Evolutionary conservation across 2,329 filamentous ascomycete genomes (phyloP), one percentile per base, ranked within the genome.

Genomic region (Didymella segeticola): DNA sequence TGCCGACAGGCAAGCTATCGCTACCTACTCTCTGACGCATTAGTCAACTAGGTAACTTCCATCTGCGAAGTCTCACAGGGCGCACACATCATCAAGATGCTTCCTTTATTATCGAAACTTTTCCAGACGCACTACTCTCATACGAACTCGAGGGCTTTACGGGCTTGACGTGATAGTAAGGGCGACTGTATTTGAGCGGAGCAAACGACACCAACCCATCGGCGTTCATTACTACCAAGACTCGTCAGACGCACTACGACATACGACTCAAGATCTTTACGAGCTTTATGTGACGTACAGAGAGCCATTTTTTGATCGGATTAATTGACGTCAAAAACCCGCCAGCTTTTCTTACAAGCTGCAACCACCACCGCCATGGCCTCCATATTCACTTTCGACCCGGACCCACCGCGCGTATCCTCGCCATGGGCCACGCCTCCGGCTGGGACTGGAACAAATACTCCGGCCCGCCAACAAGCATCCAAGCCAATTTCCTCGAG

Each of bases 381-480:
- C 53, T 97, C 93, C 11, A 91, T 99, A 63, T 99, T 99, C 73
- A 97, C 93, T 0, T 99, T 90, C 72, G 91, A 97, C 58, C 87
- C 91, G 2, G 89, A 96, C 61, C 91, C 92, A 38, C 90, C 91
- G 2, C 82, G 90, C 73, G 91, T 98, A 29, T 89, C 90, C 12
- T 98, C 93, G 15, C 95, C 95, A 14, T 99, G 95, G 95, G 83
- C 89, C n/a, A 85, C 81, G 10, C 83, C 87, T 72, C 77, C 66
- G 3, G 53, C 57, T 53, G 68, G 56, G 38, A 55, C 53, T 10
- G 47, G 57, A 25, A 33, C 62, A 7, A 62, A 56, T 19, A 50
- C 58, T 36, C 36, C 62, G 12, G 58, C 56, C 31, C 43, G 59
- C 39, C 47, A 47, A 33, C 63, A 64, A 41, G 59, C 63, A 42